These are phyloP conservation scores for Pleurotus ostreatus DNA, from an alignment of 768 basidiomycete genomes.

Conservation along the genomic window DNA sequence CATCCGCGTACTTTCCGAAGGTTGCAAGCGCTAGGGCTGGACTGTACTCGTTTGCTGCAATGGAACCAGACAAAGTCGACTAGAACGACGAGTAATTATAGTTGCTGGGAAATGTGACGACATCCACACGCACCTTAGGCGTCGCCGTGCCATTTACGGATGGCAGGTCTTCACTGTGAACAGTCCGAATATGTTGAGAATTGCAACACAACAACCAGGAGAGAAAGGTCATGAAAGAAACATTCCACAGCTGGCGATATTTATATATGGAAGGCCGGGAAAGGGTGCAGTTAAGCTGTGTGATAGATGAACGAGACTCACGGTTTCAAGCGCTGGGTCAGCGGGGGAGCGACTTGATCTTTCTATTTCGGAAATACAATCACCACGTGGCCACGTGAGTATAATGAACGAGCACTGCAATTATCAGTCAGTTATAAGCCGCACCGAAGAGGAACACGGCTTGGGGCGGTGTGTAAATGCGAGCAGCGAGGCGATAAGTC, in stretches of 20 bases:
- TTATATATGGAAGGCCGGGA: constrained; percentile 12
- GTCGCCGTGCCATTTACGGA: neutral
- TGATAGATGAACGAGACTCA: neutral
- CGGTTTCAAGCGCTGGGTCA: constrained; percentile 1
- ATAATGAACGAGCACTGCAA: neutral
- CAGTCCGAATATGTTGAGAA: constrained; percentile 22
- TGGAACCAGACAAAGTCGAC: constrained; percentile 12
- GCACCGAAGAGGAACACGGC: neutral
- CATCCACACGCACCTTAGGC: neutral
- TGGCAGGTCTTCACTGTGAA: neutral
- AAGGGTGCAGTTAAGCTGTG: constrained; percentile 1
- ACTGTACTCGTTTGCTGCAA: constrained; percentile 39
- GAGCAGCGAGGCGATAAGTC: neutral
- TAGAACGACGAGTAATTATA: constrained; percentile 2
- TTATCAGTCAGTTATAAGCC: neutral
- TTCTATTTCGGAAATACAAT: constrained; percentile 6
- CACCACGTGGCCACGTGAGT: constrained; percentile 6
- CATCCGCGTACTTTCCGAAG: constrained; percentile 59
- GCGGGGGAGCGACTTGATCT: neutral
- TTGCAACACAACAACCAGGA: constrained; percentile 61
- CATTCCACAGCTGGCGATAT: constrained; percentile 12
- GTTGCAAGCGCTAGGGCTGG: constrained; percentile 45
- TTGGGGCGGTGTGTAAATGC: neutral
- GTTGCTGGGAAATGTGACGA: constrained; percentile 12
- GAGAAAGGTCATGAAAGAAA: constrained; percentile 51